Evolutionary conservation across 805 yeast species (phyloP).

Genomic region (Wickerhamiella shivajii): DNA sequence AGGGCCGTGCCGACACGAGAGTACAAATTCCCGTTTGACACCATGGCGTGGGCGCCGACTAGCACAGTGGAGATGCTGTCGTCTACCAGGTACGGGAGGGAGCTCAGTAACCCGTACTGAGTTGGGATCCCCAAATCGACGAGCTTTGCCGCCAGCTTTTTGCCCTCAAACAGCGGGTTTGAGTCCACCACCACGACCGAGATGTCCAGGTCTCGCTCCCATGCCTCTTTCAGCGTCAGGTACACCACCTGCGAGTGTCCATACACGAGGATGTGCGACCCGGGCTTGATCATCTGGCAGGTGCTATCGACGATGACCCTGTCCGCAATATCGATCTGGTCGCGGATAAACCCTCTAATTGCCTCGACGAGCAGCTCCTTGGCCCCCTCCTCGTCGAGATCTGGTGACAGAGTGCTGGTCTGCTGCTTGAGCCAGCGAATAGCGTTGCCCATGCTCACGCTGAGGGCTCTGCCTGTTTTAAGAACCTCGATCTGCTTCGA

Average conservation of each 20-base stretch:
- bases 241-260: conserved; percentile 79
- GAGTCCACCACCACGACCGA: conserved; percentile 82
- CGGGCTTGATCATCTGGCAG: conserved; percentile 56
- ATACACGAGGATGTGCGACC: conserved; percentile 69
- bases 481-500: conserved; percentile 87
- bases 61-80: conserved; percentile 74
- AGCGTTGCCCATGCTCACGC: conserved; percentile 94
- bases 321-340: conserved; percentile 72
- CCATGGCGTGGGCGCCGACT: conserved; percentile 93
- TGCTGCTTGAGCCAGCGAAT: conserved; percentile 95
- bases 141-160: conserved; percentile 51
- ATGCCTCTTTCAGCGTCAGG: conserved; percentile 57
- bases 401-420: conserved; percentile 69
- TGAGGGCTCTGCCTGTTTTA: conserved; percentile 79
- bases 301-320: conserved; percentile 72
- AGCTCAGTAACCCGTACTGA: conserved; percentile 65
- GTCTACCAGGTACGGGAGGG: conserved; percentile 65
- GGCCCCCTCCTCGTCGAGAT: conserved; percentile 49
- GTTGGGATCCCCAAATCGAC: conserved; percentile 51
- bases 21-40: conserved; percentile 84
- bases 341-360: conserved; percentile 71
- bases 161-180: conserved; percentile 89
- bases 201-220: conserved; percentile 47
- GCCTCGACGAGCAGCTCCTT: conserved; percentile 45
- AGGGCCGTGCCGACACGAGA: conserved; percentile 92